Evolutionary conservation across 2,329 filamentous ascomycete genomes (phyloP), one percentile per base, ranked within the genome.

Genomic region (Pseudogymnoascus sp.): DNA sequence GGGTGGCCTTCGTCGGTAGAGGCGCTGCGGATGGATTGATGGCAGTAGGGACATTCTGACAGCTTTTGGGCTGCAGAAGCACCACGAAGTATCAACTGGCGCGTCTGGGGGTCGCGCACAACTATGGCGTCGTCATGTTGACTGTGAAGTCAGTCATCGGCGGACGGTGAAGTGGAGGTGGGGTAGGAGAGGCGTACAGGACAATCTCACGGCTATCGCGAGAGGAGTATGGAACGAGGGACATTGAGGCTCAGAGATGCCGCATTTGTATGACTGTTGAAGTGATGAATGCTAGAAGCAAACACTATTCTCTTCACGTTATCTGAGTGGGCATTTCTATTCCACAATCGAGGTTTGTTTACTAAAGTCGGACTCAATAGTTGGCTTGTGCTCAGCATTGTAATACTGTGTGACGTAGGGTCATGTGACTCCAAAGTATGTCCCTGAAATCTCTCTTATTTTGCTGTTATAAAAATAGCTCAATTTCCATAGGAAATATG

Each of bases 81-180:
- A 69, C 83, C 86, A 66, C 90, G 88, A 61, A 97, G 88, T 69
- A 91, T 91, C 67, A 99, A 85, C 70, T 93, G 90, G 67, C 88
- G 88, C 5, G 93, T 96, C 31, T 86, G 82, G 57, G 87, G 89
- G 77, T 99, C 93, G 72, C 90, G 93, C 39, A 97, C 87, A 51
- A 99, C 95, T 64, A 99, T 87, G 21, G 93, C 89, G 77, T 96
- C 91, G 72, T 91, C 89, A 75, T 97, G 92, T 66, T 93, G 95
- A 62, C 95, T 97, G 71, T 16, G 29, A 37, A 29, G 37, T 14
- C 21, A 57, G 51, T 57, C 51, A 57, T 4, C 51, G 29, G 29
- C 7, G 29, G 16, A 57, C 29, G 11, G 51, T 34, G 26, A 34
- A 18, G 26, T 64, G 42, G 45, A 42, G 60, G 23, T 45, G 40